phyloP scores from a whole-genome alignment of 1,139 yeast genomes.

The Candida sp. region DNA sequence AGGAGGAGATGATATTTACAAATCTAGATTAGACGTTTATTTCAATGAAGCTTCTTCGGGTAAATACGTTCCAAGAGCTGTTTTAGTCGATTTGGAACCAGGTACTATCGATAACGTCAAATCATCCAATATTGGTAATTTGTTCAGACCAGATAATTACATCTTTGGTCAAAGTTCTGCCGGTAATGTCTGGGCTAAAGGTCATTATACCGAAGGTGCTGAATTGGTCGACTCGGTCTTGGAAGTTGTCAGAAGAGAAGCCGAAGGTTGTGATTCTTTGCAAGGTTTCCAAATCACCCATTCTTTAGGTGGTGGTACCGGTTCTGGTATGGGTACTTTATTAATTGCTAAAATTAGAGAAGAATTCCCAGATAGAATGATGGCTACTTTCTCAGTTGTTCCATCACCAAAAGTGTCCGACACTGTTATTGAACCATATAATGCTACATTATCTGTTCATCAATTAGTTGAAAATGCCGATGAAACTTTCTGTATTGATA shows the following conservation, averaged over 20 bases:
- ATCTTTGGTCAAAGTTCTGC: slow-evolving; percentile 91
- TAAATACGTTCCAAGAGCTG: slow-evolving; percentile 92
- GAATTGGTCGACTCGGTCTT: slow-evolving; percentile 86
- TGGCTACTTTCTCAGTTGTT: slow-evolving; percentile 91
- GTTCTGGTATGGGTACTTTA: slow-evolving; percentile 93
- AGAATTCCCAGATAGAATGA: slow-evolving; percentile 92
- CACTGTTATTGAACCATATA: slow-evolving; percentile 92
- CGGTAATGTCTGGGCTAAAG: slow-evolving; percentile 96
- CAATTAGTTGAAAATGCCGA: slow-evolving; percentile 88
- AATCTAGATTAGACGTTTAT: slow-evolving; percentile 48
- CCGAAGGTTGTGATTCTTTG: slow-evolving; percentile 86
- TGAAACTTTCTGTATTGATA: slow-evolving; percentile 93
- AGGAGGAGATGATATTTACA: slow-evolving; percentile 67
- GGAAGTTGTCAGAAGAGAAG: slow-evolving; percentile 90
- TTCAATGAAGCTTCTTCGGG: slow-evolving; percentile 68
- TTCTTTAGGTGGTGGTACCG: slow-evolving; percentile 96
- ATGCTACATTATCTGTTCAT: slow-evolving; percentile 89
- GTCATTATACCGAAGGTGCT: slow-evolving; percentile 95
- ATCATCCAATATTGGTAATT: slow-evolving; percentile 71
- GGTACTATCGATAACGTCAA: slow-evolving; percentile 87
- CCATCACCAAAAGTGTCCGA: slow-evolving; percentile 92
- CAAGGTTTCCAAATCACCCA: slow-evolving; percentile 96
- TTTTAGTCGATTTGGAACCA: slow-evolving; percentile 89
- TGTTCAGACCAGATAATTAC: slow-evolving; percentile 89
- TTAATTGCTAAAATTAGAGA: slow-evolving; percentile 78